Conservation (phyloP, 176 grass and related monocot species). For the Hyparrhenia diplandra region DNA sequence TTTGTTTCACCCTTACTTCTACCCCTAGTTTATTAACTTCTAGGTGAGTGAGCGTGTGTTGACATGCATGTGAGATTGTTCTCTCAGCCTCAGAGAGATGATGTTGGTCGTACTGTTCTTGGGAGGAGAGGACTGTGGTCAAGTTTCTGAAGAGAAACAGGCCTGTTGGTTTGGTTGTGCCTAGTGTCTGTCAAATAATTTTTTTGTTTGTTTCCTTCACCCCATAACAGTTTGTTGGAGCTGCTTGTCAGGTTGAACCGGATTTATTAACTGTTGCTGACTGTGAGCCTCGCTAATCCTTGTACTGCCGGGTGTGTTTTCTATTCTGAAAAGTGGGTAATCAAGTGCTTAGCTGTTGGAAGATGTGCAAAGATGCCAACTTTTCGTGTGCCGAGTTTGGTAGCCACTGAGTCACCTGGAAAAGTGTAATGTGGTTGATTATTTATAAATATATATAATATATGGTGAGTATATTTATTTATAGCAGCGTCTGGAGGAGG, state of each 20-base stretch:
- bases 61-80: slow-evolving; percentile 72
- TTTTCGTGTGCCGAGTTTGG: slow-evolving; percentile 35
- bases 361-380: slow-evolving; percentile 44
- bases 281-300: slow-evolving; percentile 14
- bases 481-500: background rate
- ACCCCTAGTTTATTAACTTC: slow-evolving; percentile 35
- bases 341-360: slow-evolving; percentile 51
- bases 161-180: slow-evolving; percentile 36
- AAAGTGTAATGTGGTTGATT: slow-evolving; percentile 8
- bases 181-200: slow-evolving; percentile 35
- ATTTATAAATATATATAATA: background rate
- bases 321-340: slow-evolving; percentile 28
- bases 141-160: slow-evolving; percentile 95
- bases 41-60: slow-evolving; percentile 42
- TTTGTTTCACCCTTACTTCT: slow-evolving; percentile 10
- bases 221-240: slow-evolving; percentile 20
- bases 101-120: slow-evolving; percentile 47
- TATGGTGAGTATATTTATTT: background rate
- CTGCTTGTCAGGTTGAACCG: slow-evolving; percentile 22
- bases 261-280: slow-evolving; percentile 16
- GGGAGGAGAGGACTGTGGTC: slow-evolving; percentile 49
- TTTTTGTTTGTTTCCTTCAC: slow-evolving; percentile 19
- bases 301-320: slow-evolving; percentile 9
- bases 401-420: slow-evolving; percentile 19
- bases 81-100: slow-evolving; percentile 46